A percentile compares a stretch with the other conserved stretches of the same genome.
Conservation (phyloP, 257 asterid species). For the Solanum appendiculatum region DNA sequence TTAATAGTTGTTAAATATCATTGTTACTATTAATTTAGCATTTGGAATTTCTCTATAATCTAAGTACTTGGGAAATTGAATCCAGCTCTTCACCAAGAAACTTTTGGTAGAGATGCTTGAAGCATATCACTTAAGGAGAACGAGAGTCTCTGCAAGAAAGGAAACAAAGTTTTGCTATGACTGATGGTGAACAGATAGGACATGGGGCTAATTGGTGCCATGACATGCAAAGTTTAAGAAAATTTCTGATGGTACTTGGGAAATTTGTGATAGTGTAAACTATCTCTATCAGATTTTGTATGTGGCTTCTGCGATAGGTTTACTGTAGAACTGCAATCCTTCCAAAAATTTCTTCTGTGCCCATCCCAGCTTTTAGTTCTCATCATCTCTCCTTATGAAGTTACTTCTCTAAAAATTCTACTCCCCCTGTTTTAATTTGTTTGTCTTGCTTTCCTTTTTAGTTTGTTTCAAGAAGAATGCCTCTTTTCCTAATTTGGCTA, state of each 20-base stretch:
- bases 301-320: neutral
- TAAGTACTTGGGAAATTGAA: neutral
- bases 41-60: neutral
- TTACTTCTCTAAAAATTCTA: neutral
- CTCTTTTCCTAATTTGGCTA: neutral
- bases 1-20: neutral
- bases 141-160: neutral
- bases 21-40: neutral
- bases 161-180: neutral
- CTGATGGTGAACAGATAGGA: neutral
- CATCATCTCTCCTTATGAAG: neutral
- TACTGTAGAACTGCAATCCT: neutral
- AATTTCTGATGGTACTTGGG: neutral
- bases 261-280: neutral
- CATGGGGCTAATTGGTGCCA: neutral
- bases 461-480: neutral
- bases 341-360: neutral
- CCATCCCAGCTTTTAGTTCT: neutral
- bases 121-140: neutral
- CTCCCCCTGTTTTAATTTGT: neutral
- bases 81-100: neutral
- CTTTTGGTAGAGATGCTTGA: neutral
- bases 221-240: neutral
- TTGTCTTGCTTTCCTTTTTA: neutral
- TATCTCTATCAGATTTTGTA: neutral